These are phyloP conservation scores for Lunularia cruciata DNA, from an alignment of 225 moss, liverwort and hornwort genomes.

Conservation along the genomic window DNA sequence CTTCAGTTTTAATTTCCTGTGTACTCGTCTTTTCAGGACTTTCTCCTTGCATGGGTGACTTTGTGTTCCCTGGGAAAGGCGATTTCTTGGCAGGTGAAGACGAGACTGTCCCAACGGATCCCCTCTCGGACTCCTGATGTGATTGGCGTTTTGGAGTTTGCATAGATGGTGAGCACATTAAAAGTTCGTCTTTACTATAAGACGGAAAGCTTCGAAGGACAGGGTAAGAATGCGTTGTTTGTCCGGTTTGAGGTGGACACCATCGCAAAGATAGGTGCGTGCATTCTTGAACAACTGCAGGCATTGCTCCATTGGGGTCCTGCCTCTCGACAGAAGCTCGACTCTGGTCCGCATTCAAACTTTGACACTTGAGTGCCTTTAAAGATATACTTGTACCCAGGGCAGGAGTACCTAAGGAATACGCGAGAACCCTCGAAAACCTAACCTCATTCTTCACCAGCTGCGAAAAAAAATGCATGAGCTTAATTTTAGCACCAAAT, in stretches of 20 bases:
- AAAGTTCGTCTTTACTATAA: conserved; percentile 41
- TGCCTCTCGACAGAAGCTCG: conserved; percentile 21
- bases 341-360: conserved; percentile 7
- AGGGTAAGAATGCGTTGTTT: conserved; percentile 26
- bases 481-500: too few species aligned
- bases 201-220: conserved; percentile 38
- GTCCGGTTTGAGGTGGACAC: conserved; percentile 49
- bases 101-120: conserved; percentile 13
- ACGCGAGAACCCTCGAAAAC: conserved; percentile 69
- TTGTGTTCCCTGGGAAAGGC: conserved; percentile 27
- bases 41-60: conserved; percentile 37
- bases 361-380: conserved; percentile 43
- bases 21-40: conserved; percentile 37
- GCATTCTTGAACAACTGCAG: conserved; percentile 48
- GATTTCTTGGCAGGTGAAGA: conserved; percentile 27
- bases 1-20: conserved; percentile 34
- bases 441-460: conserved; percentile 72
- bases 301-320: conserved; percentile 27
- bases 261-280: conserved; percentile 59
- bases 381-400: conserved; percentile 59
- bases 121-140: conserved; percentile 4
- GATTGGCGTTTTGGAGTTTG: conserved; percentile 26
- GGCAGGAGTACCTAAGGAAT: conserved; percentile 61
- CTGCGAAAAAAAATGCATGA: conserved; percentile 49
- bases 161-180: conserved; percentile 38